Percentiles rank a stretch among this genome's conserved stretches.
Evolutionary conservation across 2,329 filamentous ascomycete species (phyloP).

Genomic region (Cylindrodendrum hubeiense): DNA sequence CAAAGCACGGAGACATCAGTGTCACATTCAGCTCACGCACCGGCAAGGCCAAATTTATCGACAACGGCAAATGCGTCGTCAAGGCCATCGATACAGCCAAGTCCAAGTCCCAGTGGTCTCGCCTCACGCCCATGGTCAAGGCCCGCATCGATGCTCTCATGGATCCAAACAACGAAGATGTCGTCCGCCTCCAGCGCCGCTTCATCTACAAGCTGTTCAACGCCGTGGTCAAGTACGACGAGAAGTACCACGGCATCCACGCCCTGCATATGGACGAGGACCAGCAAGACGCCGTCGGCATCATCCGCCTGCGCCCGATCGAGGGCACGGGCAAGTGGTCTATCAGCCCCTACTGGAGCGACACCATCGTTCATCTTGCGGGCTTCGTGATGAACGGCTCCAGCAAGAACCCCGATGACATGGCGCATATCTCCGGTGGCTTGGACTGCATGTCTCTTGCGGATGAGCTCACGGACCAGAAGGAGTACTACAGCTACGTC

Average conservation of each 20-base stretch:
- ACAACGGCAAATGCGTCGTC: no score
- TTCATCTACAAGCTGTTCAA: conserved; percentile 16
- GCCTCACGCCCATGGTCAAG: conserved; percentile 1
- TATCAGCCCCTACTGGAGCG: conserved; percentile 2
- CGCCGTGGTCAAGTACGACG: conserved; percentile 4
- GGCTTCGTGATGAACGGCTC: conserved; percentile 18
- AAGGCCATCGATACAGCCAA: no score
- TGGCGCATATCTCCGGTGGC: conserved; percentile 10
- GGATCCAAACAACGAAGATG: neutral
- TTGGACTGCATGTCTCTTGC: conserved; percentile 4
- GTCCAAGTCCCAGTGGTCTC: no score
- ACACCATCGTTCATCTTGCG: conserved; percentile 1
- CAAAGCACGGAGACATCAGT: no score
- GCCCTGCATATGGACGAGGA: conserved; percentile 5
- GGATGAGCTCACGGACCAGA: neutral
- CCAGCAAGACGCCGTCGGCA: conserved; percentile 6
- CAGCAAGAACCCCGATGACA: neutral
- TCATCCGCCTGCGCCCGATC: neutral
- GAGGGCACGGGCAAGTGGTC: neutral
- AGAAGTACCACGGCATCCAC: conserved; percentile 6
- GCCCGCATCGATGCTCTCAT: conserved; percentile 2
- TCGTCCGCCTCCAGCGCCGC: neutral
- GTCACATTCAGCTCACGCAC: no score
- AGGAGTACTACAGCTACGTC: conserved; percentile 4
- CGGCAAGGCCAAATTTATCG: no score